Base-by-base conservation (phyloP, 2,329 filamentous ascomycete species). In the Aspergillus glaucus region DNA sequence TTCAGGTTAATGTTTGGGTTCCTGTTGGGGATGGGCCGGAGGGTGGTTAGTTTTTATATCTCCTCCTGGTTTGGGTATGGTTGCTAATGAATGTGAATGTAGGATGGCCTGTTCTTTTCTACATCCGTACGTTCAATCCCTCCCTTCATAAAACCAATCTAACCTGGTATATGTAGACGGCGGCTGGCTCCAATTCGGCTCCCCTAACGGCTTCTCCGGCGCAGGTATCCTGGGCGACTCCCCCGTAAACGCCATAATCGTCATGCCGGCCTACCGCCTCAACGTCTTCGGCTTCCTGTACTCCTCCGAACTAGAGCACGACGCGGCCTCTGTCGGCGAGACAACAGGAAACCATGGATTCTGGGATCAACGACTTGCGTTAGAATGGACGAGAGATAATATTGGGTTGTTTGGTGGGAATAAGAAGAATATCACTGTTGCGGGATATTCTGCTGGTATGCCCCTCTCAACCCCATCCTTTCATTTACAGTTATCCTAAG, bases 31-130 rank as follows among this genome's bases (percentile, higher is more conserved):
- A 69, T n/a, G 54, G 65, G 15, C 75, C 75, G 5, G 59, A 62
- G 30, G 65, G 48, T 15, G 67, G 62, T 62, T 56, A 45, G 57
- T 54, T 12, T 14, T 44, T 56, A 53, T 68, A 64, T 67, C 40
- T 28, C 7, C 19, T 6, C 19, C 12, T 12, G 39, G 15, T 3
- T 21, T 17, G 21, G 21, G 10, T 41, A 7, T 41, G 15, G 10
- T 22, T 4, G 26, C 46, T 49, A 26, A 50, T 26, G 15, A 10
- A 7, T 28, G 3, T 30, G 21, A 4, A 14, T 32, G 3, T 47
- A 67, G 76, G 79, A 14, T 82, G 79, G 78, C 79, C 79, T 4
- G 78, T 82, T 0, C 69, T 79, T 45, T 75, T 82, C 55, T 81
- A 74, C 60, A 78, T 81, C 43, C 79, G 78, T 74, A 70, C 52